These are phyloP conservation scores for Cryomyces antarcticus DNA, from an alignment of 495 filamentous ascomycete species.

Conservation along the genomic window DNA sequence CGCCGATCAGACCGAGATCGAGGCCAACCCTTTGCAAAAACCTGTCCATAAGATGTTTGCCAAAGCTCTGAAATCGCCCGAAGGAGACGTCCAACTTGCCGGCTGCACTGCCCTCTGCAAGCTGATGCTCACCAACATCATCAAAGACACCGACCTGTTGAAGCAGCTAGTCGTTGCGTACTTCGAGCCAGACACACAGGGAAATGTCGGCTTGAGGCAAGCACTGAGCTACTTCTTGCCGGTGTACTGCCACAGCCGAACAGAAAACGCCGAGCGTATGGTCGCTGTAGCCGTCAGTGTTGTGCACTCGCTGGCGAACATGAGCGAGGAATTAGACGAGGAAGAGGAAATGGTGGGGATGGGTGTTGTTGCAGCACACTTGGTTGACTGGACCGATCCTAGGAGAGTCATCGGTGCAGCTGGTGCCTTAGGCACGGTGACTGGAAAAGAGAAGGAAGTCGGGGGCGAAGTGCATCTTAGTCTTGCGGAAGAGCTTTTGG, in stretches of 20 bases:
- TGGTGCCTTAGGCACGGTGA: slow-evolving; percentile 11
- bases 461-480: slow-evolving; percentile 47
- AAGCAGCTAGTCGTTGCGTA: slow-evolving; percentile 66
- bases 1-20: slow-evolving; percentile 4
- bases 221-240: slow-evolving; percentile 88
- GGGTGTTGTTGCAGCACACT: slow-evolving; percentile 49
- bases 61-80: slow-evolving; percentile 49
- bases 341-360: slow-evolving; percentile 59
- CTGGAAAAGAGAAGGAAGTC: slow-evolving; percentile 16
- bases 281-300: slow-evolving; percentile 44
- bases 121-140: slow-evolving; percentile 52
- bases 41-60: slow-evolving; percentile 58
- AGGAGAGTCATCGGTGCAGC: slow-evolving; percentile 42
- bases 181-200: slow-evolving; percentile 69
- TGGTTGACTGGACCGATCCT: slow-evolving; percentile 93
- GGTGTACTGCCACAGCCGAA: slow-evolving; percentile 70
- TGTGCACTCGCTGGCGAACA: slow-evolving; percentile 37
- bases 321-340: slow-evolving; percentile 33
- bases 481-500: slow-evolving; percentile 42
- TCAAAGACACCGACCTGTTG: slow-evolving; percentile 37
- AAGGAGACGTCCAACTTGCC: slow-evolving; percentile 57
- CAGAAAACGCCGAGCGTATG: slow-evolving; percentile 68
- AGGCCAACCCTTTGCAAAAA: slow-evolving; percentile 26
- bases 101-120: slow-evolving; percentile 69
- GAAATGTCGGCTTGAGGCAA: slow-evolving; percentile 76